phyloP scores from a whole-genome alignment of 164 flowering plant genomes.

The Macadamia integrifolia region DNA sequence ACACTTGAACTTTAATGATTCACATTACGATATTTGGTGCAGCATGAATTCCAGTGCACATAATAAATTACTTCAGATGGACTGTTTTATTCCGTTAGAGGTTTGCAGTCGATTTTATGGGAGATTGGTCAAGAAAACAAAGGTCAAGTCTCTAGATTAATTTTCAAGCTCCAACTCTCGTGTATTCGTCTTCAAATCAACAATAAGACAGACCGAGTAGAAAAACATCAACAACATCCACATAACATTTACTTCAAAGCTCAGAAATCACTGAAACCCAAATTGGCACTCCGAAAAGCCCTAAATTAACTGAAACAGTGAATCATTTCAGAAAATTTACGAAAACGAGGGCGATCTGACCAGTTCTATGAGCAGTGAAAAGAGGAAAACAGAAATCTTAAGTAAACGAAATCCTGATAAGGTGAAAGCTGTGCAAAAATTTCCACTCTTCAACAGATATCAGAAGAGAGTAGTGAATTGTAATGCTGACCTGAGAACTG shows the following conservation, averaged over 20 bases:
- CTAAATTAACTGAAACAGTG: not conserved
- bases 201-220: not conserved
- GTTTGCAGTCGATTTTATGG: not conserved
- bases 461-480: not conserved
- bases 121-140: not conserved
- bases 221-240: not conserved
- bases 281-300: not conserved
- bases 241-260: not conserved
- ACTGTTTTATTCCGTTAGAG: not conserved
- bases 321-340: not conserved
- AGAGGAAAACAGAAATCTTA: not conserved
- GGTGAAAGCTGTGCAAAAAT: not conserved
- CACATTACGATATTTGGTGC: not conserved
- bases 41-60: not conserved
- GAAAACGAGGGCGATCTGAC: not conserved
- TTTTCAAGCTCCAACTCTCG: not conserved
- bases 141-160: not conserved
- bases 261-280: not conserved
- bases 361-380: not conserved
- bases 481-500: constrained; percentile 64
- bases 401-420: not conserved
- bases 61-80: not conserved
- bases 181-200: not conserved
- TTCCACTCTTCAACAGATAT: not conserved
- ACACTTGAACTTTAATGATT: not conserved